These are phyloP conservation scores for Magnolia changhungtana DNA, from an alignment of 164 flowering plant species.

Conservation along the genomic window DNA sequence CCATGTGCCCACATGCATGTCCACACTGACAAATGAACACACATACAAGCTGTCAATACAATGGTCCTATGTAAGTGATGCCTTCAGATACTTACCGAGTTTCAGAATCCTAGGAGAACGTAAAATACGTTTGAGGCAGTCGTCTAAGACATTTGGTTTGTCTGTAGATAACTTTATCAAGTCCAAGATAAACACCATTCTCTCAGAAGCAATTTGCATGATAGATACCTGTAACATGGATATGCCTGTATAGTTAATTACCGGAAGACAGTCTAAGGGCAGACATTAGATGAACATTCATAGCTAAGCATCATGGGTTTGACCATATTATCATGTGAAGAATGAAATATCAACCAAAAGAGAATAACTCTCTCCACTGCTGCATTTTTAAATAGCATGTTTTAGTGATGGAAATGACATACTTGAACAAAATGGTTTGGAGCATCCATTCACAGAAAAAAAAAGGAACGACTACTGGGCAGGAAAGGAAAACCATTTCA, in stretches of 20 bases:
- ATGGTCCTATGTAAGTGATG: neutral
- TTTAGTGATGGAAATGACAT: neutral
- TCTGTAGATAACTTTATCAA: slow-evolving; percentile 65
- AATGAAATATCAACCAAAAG: neutral
- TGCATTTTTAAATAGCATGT: neutral
- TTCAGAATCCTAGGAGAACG: slow-evolving; percentile 76
- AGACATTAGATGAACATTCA: neutral
- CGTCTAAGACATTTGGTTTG: slow-evolving; percentile 48
- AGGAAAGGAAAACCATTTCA: neutral
- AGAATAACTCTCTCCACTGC: neutral
- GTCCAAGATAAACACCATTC: slow-evolving; percentile 73
- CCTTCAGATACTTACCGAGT: slow-evolving; percentile 51
- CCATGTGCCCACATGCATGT: too few species aligned
- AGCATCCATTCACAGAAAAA: neutral
- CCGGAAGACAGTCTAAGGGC: neutral
- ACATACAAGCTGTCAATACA: neutral
- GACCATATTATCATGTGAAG: neutral
- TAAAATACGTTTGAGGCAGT: slow-evolving; percentile 61
- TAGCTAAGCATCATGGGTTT: neutral
- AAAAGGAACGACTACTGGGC: neutral
- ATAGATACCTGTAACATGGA: slow-evolving; percentile 77
- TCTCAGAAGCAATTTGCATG: slow-evolving; percentile 89
- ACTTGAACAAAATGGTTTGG: neutral
- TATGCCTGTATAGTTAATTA: neutral
- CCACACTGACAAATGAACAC: too few species aligned